A percentile compares a stretch with the other conserved stretches of the same genome.
phyloP scores from a whole-genome alignment of 2,329 filamentous ascomycete genomes.

The Apiospora koreana region DNA sequence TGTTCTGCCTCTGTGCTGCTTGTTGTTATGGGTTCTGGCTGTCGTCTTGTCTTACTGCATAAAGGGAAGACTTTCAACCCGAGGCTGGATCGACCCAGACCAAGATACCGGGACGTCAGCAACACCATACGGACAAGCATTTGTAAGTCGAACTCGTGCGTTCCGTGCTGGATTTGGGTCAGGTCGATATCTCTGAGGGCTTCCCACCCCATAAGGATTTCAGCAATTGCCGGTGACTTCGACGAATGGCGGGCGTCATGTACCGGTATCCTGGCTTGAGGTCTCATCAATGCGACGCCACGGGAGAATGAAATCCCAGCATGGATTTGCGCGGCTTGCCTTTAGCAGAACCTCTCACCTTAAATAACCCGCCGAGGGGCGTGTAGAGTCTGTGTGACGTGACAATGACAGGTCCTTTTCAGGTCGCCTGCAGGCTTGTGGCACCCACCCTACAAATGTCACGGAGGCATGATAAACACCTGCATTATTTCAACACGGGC shows the following conservation, averaged over 20 bases:
- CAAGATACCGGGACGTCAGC: background rate
- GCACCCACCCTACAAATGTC: background rate
- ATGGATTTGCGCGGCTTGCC: background rate
- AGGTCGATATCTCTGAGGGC: background rate
- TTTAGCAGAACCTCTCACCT: background rate
- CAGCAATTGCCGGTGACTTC: background rate
- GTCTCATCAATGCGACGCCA: background rate
- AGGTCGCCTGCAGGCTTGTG: conserved; percentile 4
- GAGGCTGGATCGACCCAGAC: background rate
- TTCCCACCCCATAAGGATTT: background rate
- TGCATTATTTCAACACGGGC: background rate
- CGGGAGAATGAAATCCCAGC: background rate
- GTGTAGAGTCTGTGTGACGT: background rate
- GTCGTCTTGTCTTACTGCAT: background rate
- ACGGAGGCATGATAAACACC: background rate
- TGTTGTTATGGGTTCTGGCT: background rate
- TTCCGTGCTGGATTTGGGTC: background rate
- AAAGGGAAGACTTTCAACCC: background rate
- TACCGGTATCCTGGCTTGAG: background rate
- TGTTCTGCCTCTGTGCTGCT: background rate
- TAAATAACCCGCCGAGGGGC: background rate
- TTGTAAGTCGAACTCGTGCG: background rate
- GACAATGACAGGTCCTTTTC: conserved; percentile 7
- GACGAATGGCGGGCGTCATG: background rate
- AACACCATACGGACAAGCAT: background rate